Conservation (phyloP, 108 stramenopile species). For the Fistulifera solaris region DNA sequence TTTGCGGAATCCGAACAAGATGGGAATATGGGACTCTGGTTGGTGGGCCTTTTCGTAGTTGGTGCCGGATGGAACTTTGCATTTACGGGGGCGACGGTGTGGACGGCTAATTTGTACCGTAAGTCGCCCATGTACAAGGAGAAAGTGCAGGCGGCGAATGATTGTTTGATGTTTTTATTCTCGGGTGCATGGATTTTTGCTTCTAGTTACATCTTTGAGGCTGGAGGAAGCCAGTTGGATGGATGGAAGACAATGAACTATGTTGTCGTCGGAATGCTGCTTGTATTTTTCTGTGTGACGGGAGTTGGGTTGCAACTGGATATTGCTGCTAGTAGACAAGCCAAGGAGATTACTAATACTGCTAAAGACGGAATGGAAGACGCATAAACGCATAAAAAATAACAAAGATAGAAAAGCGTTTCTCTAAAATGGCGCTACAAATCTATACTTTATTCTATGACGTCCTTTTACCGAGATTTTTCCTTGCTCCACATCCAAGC, state of each 20-base stretch:
- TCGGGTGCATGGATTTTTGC: constrained; percentile 22
- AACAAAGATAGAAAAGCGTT: too few species aligned
- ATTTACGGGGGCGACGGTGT: constrained; percentile 26
- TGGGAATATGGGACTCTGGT: constrained; percentile 13
- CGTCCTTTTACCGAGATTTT: too few species aligned
- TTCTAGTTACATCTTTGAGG: constrained; percentile 30
- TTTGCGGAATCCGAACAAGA: constrained; percentile 3
- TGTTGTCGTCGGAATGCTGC: constrained; percentile 17
- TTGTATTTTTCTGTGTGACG: background rate
- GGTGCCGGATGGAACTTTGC: constrained; percentile 41
- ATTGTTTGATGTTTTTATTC: constrained; percentile 29
- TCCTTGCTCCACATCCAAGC: background rate
- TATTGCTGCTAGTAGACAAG: too few species aligned
- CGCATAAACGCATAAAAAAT: too few species aligned
- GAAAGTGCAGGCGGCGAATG: constrained; percentile 38
- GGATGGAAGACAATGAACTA: constrained; percentile 30
- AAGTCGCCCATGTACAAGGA: constrained; percentile 14
- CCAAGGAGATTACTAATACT: too few species aligned
- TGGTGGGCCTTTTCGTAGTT: constrained; percentile 23
- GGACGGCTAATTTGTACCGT: constrained; percentile 15
- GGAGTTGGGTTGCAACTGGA: too few species aligned
- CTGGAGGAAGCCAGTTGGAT: constrained; percentile 25
- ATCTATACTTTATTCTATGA: too few species aligned
- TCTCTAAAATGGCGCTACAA: too few species aligned
- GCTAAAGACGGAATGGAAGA: too few species aligned